Base-by-base conservation (phyloP, 2,329 filamentous ascomycete genomes). In the Penicillium concentricum region DNA sequence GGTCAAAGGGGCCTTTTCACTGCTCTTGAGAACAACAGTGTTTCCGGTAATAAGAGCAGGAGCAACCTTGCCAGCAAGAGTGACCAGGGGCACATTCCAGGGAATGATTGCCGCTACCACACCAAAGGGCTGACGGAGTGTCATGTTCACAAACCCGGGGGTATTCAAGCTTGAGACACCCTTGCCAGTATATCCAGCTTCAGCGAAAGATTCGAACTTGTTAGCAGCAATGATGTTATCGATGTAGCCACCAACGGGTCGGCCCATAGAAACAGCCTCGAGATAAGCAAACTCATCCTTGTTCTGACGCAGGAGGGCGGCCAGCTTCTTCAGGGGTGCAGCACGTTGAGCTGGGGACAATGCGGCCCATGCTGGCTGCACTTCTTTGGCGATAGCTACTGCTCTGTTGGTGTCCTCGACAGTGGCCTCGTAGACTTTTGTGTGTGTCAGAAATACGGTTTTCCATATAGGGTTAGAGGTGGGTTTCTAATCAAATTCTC, bases 41-140 rank as follows among this genome's bases (percentile, higher is more conserved):
- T 87, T 87, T 44, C 84, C 84, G 44, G 80, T 78, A 2, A 84
- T 83, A 18, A 88, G 62, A 6, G 85, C 85, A 15, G 89, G 89
- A 12, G 87, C 89, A 0, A 92, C 78, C 84, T 94, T 94, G 89
- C 89, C 92, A 45, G 88, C 66, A 86, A 82, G 24, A 18, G 53
- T 54, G 5, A 56, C 1, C 1, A 61, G 26, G 1, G 81, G 76
- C 0, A 72, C 76, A 61, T 85, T 84, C 81, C 82, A 86, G 0
- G 83, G 83, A 53, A 84, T 82, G 48, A 86, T 85, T 12, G 74
- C 76, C 2, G 75, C 82, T 0, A 76, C 78, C 2, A 65, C 60
- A 48, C 65, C 60, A 32, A 65, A 65, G 3, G 70, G 71, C 32
- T 64, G 63, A 5, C 67, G 64, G 62, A 73, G 63, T 5, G 68